Evolutionary conservation across 225 moss, liverwort and hornwort species (phyloP).

Genomic region (Marchantia polymorpha): DNA sequence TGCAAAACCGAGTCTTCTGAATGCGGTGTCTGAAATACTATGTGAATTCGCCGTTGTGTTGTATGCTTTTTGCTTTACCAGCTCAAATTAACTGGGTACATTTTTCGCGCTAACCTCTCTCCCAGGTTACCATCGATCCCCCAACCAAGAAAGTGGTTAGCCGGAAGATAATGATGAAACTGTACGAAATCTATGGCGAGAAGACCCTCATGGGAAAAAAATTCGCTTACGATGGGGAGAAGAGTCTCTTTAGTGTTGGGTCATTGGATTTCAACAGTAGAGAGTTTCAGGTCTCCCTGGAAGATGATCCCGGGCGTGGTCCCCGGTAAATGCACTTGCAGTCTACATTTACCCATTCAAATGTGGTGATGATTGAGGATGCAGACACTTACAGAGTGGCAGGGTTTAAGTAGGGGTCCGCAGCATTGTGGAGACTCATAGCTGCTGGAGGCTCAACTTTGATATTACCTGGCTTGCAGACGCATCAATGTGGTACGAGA

Average conservation of each 20-base stretch:
- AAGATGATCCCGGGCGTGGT: slow-evolving; percentile 62
- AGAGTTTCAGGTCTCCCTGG: slow-evolving; percentile 66
- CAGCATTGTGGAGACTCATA: slow-evolving; percentile 29
- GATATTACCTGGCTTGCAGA: background rate
- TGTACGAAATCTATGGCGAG: slow-evolving; percentile 65
- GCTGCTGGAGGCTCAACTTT: background rate
- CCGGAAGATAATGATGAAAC: slow-evolving; percentile 72
- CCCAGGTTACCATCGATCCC: slow-evolving; percentile 72
- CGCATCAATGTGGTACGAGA: slow-evolving; percentile 17
- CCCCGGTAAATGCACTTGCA: slow-evolving; percentile 31
- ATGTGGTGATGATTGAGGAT: background rate
- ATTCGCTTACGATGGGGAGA: slow-evolving; percentile 90
- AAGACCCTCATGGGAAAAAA: slow-evolving; percentile 58
- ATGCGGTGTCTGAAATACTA: too few relatives aligned
- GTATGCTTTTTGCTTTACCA: too few relatives aligned
- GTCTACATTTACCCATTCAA: background rate
- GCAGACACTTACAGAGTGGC: too few relatives aligned
- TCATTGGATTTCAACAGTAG: slow-evolving; percentile 53
- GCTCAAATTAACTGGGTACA: too few relatives aligned
- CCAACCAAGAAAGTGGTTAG: slow-evolving; percentile 64
- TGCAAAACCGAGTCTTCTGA: too few relatives aligned
- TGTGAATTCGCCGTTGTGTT: too few relatives aligned
- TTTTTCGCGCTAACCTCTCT: background rate
- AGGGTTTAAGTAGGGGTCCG: background rate
- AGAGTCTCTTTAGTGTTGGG: slow-evolving; percentile 83